These are phyloP conservation scores for Phylloporus sp. DNA, from an alignment of 1,284 basidiomycete genomes.

Conservation along the genomic window DNA sequence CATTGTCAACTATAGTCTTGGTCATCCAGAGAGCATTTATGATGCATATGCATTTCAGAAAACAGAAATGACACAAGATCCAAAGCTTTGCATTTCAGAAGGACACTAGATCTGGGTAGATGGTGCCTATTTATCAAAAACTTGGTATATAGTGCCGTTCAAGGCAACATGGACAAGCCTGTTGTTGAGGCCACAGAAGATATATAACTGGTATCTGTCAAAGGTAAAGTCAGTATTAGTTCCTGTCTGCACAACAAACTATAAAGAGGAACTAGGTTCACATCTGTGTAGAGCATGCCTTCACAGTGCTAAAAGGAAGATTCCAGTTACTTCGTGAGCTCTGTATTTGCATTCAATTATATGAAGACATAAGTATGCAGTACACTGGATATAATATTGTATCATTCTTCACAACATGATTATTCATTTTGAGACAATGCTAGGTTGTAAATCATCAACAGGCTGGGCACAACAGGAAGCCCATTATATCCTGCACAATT, in stretches of 20 bases:
- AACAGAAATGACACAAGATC: neutral
- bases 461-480: neutral
- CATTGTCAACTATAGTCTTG: conserved; percentile 13
- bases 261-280: no score
- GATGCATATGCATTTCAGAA: conserved; percentile 8
- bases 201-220: neutral
- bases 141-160: conserved; percentile 14
- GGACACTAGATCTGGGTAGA: conserved; percentile 15
- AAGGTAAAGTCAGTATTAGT: neutral
- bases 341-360: neutral
- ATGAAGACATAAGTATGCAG: neutral
- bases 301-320: no score
- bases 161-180: neutral
- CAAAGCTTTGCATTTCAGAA: neutral
- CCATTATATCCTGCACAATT: neutral
- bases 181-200: neutral
- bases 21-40: conserved; percentile 12
- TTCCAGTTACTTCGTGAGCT: neutral
- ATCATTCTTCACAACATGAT: conserved; percentile 13
- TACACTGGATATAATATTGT: conserved; percentile 6
- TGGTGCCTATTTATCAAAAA: neutral
- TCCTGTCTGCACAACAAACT: no score
- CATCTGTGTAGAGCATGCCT: no score
- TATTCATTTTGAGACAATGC: neutral
- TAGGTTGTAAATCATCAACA: neutral